Conservation (phyloP, 2,329 filamentous ascomycete genomes). For the Aspergillus tubingensis region DNA sequence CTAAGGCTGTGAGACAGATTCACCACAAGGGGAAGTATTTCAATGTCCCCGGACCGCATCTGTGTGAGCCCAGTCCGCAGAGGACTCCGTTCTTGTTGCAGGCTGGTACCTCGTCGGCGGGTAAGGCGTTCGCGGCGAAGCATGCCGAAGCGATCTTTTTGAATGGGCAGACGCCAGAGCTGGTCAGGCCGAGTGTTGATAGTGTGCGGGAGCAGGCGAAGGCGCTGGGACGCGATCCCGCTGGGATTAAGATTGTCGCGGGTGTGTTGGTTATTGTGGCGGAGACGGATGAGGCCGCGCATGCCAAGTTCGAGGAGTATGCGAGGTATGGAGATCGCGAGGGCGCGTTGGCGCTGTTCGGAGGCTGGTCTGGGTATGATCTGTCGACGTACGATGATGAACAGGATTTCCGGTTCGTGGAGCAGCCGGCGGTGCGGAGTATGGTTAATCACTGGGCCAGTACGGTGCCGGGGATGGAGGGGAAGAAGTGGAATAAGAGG, state of each 20-base stretch:
- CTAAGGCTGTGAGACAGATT: constrained; percentile 39
- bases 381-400: constrained; percentile 47
- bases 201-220: constrained; percentile 44
- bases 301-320: constrained; percentile 46
- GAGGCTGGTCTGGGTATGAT: constrained; percentile 52
- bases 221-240: constrained; percentile 41
- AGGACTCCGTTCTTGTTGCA: constrained; percentile 52
- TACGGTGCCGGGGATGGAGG: constrained; percentile 44
- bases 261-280: constrained; percentile 49
- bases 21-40: constrained; percentile 47
- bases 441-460: constrained; percentile 50
- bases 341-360: constrained; percentile 49
- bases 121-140: constrained; percentile 49
- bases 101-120: constrained; percentile 50
- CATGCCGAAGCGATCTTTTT: constrained; percentile 52
- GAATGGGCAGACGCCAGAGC: constrained; percentile 46
- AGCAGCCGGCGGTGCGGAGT: constrained; percentile 45
- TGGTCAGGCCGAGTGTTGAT: constrained; percentile 46
- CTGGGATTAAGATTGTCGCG: constrained; percentile 47
- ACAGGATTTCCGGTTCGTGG: constrained; percentile 48
- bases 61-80: constrained; percentile 49
- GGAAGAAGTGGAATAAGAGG: constrained; percentile 42
- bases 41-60: constrained; percentile 47
- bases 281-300: constrained; percentile 48
- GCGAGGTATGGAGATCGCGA: constrained; percentile 48